Conservation (phyloP, 768 basidiomycete species). For the Tubosaeta brunneosetosa region DNA sequence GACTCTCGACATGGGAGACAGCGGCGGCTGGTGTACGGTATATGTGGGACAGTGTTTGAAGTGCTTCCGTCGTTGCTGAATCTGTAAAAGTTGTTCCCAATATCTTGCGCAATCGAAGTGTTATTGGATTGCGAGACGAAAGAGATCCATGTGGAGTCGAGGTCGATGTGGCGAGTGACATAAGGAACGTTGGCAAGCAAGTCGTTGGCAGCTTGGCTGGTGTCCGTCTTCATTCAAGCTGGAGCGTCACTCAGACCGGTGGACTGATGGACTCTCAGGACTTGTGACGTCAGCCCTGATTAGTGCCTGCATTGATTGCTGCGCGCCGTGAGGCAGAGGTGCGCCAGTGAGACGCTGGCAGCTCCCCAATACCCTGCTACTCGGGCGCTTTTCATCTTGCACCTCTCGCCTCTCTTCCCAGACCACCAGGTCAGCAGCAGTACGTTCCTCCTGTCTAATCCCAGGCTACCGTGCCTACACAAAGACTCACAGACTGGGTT, state of each 20-base stretch:
- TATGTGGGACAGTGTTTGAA: conserved; percentile 76
- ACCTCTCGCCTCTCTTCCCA: not conserved
- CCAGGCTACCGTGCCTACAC: not conserved
- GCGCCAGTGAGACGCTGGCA: not conserved
- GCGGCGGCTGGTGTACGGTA: conserved; percentile 40
- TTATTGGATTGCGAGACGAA: conserved; percentile 61
- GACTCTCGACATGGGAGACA: not conserved
- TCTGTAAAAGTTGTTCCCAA: conserved; percentile 78
- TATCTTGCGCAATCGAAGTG: conserved; percentile 88
- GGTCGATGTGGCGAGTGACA: conserved; percentile 10
- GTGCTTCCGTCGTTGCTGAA: conserved; percentile 70
- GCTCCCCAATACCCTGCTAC: not conserved
- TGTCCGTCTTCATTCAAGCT: too few relatives aligned
- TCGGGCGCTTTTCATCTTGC: not conserved
- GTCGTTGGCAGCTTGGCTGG: too few relatives aligned
- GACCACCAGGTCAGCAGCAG: not conserved
- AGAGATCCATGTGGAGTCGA: conserved; percentile 9
- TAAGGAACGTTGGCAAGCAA: not conserved
- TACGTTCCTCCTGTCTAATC: not conserved
- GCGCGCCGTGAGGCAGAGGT: not conserved
- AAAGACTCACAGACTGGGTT: not conserved
- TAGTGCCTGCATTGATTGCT: too few relatives aligned
- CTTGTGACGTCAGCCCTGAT: too few relatives aligned
- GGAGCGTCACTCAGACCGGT: too few relatives aligned
- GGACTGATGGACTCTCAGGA: too few relatives aligned